phyloP scores from a whole-genome alignment of 2,329 filamentous ascomycete species.

The Sordariomycetes sp. region DNA sequence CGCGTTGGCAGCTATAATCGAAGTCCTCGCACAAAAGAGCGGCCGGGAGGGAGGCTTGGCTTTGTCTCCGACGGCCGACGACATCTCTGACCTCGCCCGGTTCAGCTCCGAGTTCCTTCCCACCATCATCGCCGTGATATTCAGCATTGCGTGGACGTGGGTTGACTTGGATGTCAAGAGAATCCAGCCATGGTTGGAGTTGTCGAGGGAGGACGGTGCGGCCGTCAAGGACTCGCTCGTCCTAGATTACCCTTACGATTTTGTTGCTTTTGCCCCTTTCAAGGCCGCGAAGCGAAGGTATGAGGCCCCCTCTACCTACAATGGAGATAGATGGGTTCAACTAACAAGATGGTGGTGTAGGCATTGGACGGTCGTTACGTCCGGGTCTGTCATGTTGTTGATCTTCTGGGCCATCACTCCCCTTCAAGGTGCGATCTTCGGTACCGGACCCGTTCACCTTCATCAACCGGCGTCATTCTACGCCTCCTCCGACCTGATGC shows the following conservation, averaged over 20 bases:
- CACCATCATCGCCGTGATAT: conserved; percentile 37
- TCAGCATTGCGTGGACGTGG: conserved; percentile 44
- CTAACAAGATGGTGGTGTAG: conserved; percentile 14
- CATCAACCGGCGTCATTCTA: background rate
- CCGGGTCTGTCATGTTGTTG: conserved; percentile 30
- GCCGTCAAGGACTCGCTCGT: conserved; percentile 30
- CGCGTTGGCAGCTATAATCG: conserved; percentile 26
- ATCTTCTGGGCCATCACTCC: conserved; percentile 43
- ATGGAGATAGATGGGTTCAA: too few species aligned
- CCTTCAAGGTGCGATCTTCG: conserved; percentile 39
- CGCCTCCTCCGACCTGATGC: conserved; percentile 7
- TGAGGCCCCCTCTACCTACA: background rate
- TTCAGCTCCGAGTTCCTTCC: conserved; percentile 38
- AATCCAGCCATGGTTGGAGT: conserved; percentile 45
- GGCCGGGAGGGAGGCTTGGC: conserved; percentile 24
- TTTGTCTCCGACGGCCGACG: conserved; percentile 10
- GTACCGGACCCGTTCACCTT: conserved; percentile 17
- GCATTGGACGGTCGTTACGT: conserved; percentile 39
- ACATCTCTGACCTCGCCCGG: conserved; percentile 18
- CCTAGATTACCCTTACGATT: conserved; percentile 35
- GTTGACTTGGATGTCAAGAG: conserved; percentile 45
- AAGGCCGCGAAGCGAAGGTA: conserved; percentile 10
- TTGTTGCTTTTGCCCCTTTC: conserved; percentile 18
- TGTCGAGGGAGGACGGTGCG: conserved; percentile 32
- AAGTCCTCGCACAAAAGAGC: conserved; percentile 27